Evolutionary conservation across 768 basidiomycete species (phyloP).

Genomic region (Collybia nuda): DNA sequence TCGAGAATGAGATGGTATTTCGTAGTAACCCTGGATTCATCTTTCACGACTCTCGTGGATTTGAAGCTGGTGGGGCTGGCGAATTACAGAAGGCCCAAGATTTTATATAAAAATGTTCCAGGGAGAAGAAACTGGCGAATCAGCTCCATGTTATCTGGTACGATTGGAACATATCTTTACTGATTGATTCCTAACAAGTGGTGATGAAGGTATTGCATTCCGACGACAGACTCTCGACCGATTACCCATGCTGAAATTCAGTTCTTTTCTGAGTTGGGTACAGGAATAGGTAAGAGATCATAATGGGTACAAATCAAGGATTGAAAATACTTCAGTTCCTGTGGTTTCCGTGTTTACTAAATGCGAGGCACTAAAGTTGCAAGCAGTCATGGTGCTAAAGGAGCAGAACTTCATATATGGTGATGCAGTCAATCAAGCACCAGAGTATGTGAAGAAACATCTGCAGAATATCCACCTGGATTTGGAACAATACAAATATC

Average conservation of each 20-base stretch:
- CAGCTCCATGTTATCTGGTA: slow-evolving; percentile 41
- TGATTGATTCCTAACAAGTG: too few relatives aligned
- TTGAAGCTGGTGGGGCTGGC: slow-evolving; percentile 30
- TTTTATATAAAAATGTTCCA: slow-evolving; percentile 28
- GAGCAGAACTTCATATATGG: too few relatives aligned
- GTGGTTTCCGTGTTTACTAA: slow-evolving; percentile 38
- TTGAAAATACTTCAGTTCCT: slow-evolving; percentile 27
- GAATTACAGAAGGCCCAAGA: slow-evolving; percentile 26
- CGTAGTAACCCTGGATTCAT: slow-evolving; percentile 29
- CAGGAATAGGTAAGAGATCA: slow-evolving; percentile 19
- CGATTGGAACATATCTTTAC: neutral
- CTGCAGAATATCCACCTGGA: slow-evolving; percentile 13
- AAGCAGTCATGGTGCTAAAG: slow-evolving; percentile 3
- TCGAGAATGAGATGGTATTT: slow-evolving; percentile 27
- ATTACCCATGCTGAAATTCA: slow-evolving; percentile 24
- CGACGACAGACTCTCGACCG: slow-evolving; percentile 22
- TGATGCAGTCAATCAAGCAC: slow-evolving; percentile 6
- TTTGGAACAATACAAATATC: neutral
- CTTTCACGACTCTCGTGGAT: slow-evolving; percentile 43
- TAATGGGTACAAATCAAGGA: neutral
- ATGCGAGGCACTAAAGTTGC: slow-evolving; percentile 25
- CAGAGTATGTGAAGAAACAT: slow-evolving; percentile 8
- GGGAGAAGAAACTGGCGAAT: slow-evolving; percentile 13
- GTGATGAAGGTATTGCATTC: slow-evolving; percentile 37
- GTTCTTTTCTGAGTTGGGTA: slow-evolving; percentile 25